phyloP scores from a whole-genome alignment of 192 early-diverging fungal species.

The Linnemannia exigua region DNA sequence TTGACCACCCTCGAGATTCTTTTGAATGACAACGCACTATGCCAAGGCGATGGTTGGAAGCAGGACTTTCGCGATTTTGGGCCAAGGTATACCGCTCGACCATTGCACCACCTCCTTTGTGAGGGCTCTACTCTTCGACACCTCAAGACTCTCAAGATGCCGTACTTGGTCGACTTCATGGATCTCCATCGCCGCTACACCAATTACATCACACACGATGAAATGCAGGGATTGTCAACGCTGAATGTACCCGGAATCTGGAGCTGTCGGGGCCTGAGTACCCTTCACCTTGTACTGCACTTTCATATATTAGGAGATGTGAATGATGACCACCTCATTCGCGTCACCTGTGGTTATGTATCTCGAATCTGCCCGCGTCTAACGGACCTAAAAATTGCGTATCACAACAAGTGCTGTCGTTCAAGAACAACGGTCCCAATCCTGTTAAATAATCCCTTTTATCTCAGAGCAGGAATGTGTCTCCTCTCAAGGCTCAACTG shows the following conservation, averaged over 20 bases:
- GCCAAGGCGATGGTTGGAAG: not conserved
- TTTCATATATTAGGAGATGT: not conserved
- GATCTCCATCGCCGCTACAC: not conserved
- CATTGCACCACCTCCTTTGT: not conserved
- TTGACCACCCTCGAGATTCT: not conserved
- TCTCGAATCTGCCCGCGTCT: not conserved
- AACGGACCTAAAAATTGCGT: not conserved
- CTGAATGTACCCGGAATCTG: not conserved
- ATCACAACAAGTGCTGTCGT: not conserved
- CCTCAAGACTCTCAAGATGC: conserved; percentile 2
- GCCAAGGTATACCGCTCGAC: not conserved
- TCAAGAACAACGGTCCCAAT: not conserved
- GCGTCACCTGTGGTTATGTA: not conserved
- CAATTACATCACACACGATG: not conserved
- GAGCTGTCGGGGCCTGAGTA: not conserved
- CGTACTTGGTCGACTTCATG: not conserved
- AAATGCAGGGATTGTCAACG: not conserved
- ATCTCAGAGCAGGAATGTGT: not conserved
- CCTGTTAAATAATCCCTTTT: not conserved
- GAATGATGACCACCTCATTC: not conserved
- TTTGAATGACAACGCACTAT: not conserved
- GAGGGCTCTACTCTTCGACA: not conserved
- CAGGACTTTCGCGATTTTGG: not conserved
- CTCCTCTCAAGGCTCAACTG: not conserved
- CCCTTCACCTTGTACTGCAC: not conserved